Evolutionary conservation across 2,329 filamentous ascomycete genomes (phyloP), one percentile per base, ranked within the genome.

Genomic region (Aspergillus hiratsukae): DNA sequence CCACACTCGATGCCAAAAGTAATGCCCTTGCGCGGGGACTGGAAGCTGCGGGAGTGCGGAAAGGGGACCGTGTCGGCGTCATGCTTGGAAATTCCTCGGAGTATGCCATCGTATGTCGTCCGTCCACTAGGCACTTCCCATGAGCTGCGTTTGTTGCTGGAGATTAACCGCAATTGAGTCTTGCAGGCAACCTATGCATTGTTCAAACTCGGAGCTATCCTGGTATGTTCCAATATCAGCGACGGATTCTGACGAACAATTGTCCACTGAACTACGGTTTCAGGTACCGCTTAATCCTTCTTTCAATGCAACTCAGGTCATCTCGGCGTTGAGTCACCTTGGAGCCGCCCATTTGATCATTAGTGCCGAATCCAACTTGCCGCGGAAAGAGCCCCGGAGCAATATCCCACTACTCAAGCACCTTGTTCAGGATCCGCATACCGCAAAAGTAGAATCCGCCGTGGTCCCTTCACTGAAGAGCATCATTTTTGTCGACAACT

Each of bases 181-280:
- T 45, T 35, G 37, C 52, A 76, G 81, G 71, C 73, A 21, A 93
- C 88, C 5, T 97, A 97, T 74, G 92, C 92, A 0, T 73, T 94
- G 54, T 96, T 93, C 79, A 97, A 97, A 74, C 82, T 97, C 9
- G 94, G 94, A n/a, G 93, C 90, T 25, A 84, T 97, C 51, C 79
- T 97, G 60, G 92, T 85, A 70, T 58, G 75, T 64, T 41, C 14
- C 8, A 19, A 14, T 9, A 23, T 14, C 6, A 23, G 14, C 3
- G 23, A 9, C 21, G 5, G 21, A 23, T 46, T 27, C 19, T 4
- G 31, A 37, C 17, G 6, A 37, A 37, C 14, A 37, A 3, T 46
- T 23, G 21, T 14, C 43, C 11, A 6, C 43, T 46, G 21, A 46
- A 53, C 59, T 17, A n/a, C 10, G 2, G 2, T 29, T 27, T 3